A percentile compares a stretch with the other conserved stretches of the same genome.
phyloP scores from a whole-genome alignment of 1,139 yeast species.

The Candida sanyaensis region DNA sequence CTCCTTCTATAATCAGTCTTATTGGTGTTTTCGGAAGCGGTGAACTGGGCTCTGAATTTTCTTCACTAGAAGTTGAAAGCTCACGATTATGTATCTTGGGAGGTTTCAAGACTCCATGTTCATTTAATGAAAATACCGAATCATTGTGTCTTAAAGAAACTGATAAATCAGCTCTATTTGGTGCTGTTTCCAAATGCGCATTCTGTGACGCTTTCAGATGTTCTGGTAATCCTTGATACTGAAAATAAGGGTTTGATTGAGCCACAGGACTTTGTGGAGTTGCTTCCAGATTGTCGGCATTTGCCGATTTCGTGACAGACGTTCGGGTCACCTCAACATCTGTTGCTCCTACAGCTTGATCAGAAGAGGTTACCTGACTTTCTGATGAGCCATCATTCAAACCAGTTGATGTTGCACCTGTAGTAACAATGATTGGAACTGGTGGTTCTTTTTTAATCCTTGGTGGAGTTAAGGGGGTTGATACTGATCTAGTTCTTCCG shows the following conservation, averaged over 20 bases:
- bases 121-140: constrained; percentile 37
- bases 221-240: constrained; percentile 58
- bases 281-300: background rate
- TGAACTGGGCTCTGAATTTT: constrained; percentile 1
- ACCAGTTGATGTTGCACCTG: background rate
- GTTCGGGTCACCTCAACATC: no score
- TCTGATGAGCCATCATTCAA: background rate
- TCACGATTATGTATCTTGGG: constrained; percentile 19
- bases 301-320: background rate
- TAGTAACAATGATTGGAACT: background rate
- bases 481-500: constrained; percentile 8
- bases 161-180: constrained; percentile 22
- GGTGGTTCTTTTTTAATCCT: constrained; percentile 1
- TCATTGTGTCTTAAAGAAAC: constrained; percentile 47
- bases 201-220: constrained; percentile 29
- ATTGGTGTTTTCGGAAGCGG: constrained; percentile 7
- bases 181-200: constrained; percentile 4
- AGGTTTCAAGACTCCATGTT: constrained; percentile 27
- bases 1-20: background rate
- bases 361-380: background rate
- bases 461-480: constrained; percentile 7
- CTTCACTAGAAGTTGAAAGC: constrained; percentile 12
- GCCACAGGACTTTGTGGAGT: constrained; percentile 29
- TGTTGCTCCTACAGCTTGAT: background rate
- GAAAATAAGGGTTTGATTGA: constrained; percentile 50